Evolutionary conservation across 177 flowering plant species (phyloP).

Genomic region (Vitis hybrid): DNA sequence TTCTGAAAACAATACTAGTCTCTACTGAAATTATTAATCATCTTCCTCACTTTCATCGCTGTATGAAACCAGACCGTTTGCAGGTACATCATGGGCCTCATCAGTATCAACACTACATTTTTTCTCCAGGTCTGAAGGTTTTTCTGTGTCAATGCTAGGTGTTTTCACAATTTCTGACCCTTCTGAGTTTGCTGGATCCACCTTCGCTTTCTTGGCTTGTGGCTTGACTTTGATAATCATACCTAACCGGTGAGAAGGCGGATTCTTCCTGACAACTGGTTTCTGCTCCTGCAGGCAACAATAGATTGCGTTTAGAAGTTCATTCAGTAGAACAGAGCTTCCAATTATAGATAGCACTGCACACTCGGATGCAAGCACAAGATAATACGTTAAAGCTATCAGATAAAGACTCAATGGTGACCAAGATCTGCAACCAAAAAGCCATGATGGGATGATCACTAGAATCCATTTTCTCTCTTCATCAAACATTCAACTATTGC

Average conservation of each 20-base stretch:
- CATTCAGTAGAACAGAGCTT: too few relatives aligned
- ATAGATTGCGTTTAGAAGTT: slow-evolving; percentile 1
- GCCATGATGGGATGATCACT: background rate
- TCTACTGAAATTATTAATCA: slow-evolving; percentile 9
- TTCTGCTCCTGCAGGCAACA: slow-evolving; percentile 45
- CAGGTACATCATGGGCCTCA: slow-evolving; percentile 18
- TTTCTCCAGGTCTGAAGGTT: slow-evolving; percentile 11
- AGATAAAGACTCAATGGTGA: too few relatives aligned
- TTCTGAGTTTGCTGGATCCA: slow-evolving; percentile 28
- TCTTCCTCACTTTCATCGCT: slow-evolving; percentile 94
- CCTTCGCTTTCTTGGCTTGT: slow-evolving; percentile 72
- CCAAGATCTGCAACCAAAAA: background rate
- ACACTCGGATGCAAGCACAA: too few relatives aligned
- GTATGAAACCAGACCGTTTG: slow-evolving; percentile 61
- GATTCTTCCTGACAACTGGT: slow-evolving; percentile 49
- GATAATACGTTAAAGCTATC: too few relatives aligned
- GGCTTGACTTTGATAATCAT: slow-evolving; percentile 75
- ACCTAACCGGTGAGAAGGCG: slow-evolving; percentile 48
- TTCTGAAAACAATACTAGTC: background rate
- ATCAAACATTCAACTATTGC: background rate
- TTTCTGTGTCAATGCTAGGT: slow-evolving; percentile 2
- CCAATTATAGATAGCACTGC: too few relatives aligned
- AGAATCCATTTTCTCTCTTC: background rate
- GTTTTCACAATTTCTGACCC: slow-evolving; percentile 15
- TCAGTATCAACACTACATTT: slow-evolving; percentile 15